Conservation (phyloP, 371 early-diverging fungal species). For the Lichtheimia ramosa region DNA sequence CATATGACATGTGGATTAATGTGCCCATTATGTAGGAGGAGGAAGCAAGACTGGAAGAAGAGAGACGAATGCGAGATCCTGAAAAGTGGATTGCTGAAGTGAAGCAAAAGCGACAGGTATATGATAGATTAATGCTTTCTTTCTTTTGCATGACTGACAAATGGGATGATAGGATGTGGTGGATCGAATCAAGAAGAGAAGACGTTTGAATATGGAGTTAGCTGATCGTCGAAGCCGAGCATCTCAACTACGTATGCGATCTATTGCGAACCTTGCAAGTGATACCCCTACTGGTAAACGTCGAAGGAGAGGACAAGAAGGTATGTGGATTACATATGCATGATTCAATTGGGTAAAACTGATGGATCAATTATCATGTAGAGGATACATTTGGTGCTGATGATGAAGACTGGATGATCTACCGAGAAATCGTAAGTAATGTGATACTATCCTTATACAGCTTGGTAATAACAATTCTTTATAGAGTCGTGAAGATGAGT, state of each 20-base stretch:
- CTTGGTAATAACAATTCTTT: neutral
- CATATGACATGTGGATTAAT: neutral
- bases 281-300: constrained; percentile 56
- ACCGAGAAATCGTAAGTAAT: constrained; percentile 77
- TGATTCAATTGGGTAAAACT: neutral
- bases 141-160: neutral
- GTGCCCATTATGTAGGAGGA: constrained; percentile 51
- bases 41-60: constrained; percentile 67
- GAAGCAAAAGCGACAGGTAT: constrained; percentile 59
- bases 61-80: constrained; percentile 65
- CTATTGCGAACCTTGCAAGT: constrained; percentile 80
- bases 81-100: constrained; percentile 74
- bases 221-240: constrained; percentile 85
- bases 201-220: constrained; percentile 72
- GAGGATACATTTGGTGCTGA: constrained; percentile 94
- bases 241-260: constrained; percentile 82
- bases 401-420: constrained; percentile 91
- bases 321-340: constrained; percentile 16
- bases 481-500: constrained; percentile 81
- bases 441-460: neutral
- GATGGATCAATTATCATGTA: constrained; percentile 7
- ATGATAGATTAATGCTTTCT: neutral
- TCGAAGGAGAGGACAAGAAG: constrained; percentile 59
- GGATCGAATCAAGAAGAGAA: constrained; percentile 64
- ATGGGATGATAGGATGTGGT: constrained; percentile 37